These are phyloP conservation scores for Symbiodinium pilosum DNA, from an alignment of 73 alveolate species.

Conservation along the genomic window DNA sequence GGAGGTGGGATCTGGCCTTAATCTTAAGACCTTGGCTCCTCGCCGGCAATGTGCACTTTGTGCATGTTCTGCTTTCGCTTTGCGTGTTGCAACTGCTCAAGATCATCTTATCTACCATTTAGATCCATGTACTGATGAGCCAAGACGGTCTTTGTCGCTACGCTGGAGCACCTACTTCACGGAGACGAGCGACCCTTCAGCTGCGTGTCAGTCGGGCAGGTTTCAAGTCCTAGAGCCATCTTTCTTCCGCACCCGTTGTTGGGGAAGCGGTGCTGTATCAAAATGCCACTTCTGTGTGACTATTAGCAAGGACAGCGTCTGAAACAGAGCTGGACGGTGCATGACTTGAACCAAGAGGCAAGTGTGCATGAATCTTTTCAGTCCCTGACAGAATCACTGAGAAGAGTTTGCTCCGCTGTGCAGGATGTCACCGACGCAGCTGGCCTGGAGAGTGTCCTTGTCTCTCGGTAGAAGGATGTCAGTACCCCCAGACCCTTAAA, in stretches of 20 bases:
- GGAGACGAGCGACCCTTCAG: conserved; percentile 58
- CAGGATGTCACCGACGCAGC: conserved; percentile 54
- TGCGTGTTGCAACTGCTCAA: not conserved
- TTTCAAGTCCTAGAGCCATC: too few species aligned
- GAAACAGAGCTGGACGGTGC: conserved; percentile 88
- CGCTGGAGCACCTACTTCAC: conserved; percentile 80
- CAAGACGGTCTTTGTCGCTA: conserved; percentile 79
- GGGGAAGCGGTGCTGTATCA: too few species aligned
- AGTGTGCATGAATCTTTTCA: not conserved
- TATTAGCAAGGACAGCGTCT: conserved; percentile 31
- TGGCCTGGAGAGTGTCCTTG: conserved; percentile 68
- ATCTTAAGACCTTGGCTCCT: conserved; percentile 72
- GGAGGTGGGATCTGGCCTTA: conserved; percentile 34
- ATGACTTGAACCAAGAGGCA: conserved; percentile 53
- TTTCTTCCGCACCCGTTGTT: too few species aligned
- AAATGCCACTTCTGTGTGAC: too few species aligned
- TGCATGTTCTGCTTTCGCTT: not conserved
- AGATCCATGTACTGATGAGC: too few species aligned
- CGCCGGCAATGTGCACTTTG: not conserved
- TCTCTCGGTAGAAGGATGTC: not conserved
- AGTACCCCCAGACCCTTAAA: too few species aligned
- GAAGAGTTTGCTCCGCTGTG: not conserved
- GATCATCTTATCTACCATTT: too few species aligned
- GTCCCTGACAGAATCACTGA: not conserved
- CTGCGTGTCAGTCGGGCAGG: not conserved